Conservation (phyloP, 345 rosid genomes). For the Moricandia arvensis region DNA sequence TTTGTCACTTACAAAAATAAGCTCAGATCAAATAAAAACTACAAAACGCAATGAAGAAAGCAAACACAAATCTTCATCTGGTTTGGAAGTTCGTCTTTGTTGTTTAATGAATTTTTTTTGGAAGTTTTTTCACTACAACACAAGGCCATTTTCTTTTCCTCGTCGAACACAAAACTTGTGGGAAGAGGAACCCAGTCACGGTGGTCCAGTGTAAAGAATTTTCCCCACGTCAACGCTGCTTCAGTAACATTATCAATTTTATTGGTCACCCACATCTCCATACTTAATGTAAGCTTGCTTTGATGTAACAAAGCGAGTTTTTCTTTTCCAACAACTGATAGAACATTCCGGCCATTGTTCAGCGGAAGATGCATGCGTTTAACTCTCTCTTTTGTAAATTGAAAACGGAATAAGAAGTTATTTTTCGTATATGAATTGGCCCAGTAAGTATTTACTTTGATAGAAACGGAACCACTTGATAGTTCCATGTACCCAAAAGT, state of each 20-base stretch:
- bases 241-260: background rate
- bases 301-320: background rate
- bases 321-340: background rate
- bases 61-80: no score
- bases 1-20: no score
- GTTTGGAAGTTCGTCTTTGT: no score
- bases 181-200: no score
- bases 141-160: no score
- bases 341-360: background rate
- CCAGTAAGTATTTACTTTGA: background rate
- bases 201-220: background rate
- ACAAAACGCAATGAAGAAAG: no score
- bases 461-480: background rate
- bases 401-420: background rate
- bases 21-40: no score
- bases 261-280: background rate
- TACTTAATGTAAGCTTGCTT: fast-evolving
- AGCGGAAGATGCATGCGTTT: background rate
- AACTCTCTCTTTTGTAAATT: background rate
- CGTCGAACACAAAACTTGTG: no score
- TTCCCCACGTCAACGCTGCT: background rate
- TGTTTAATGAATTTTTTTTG: no score
- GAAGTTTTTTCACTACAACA: no score
- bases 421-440: background rate
- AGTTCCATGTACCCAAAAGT: background rate